Base-by-base conservation (phyloP, 1,284 basidiomycete genomes). In the Melampsora abietis-canadensis region DNA sequence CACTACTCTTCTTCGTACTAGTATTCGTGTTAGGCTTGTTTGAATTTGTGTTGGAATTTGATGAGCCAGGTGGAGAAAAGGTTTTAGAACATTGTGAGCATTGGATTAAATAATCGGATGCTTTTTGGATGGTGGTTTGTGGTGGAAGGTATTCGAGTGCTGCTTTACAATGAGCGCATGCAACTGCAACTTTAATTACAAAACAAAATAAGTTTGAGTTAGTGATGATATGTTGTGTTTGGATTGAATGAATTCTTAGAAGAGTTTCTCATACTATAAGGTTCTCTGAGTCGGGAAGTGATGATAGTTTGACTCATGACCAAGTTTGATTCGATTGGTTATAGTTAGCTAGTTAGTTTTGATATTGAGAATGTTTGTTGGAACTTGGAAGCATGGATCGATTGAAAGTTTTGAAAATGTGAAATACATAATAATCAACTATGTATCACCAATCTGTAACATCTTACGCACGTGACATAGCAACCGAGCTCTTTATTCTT, bases 101-200 rank as follows among this genome's bases (percentile, higher is more conserved):
- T 61, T 66, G 59, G 21, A 76, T 68, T 24, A 60, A 40, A 47
- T 69, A 68, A 64, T 54, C 31, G 21, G 46, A 44, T 6, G 59
- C 21, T 21, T 44, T n/a, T 7, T 34, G 30, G 2, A n/a, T 30
- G 14, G 46, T 21, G 14, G 59, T 63, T 15, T 30, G 40, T 1
- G 69, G 62, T n/a, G 66, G 61, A 10, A 72, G 54, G 34, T 69
- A 76, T 64, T 76, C 69, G 8, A 76, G 67, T 34, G 60, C 17
- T 24, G 72, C 40, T 61, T 75, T 66, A 44, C 72, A 75, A 62
- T 75, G 72, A 51, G 65, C 57, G n/a, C 72, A 75, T 27, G 65
- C 61, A 21, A 67, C 61, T 15, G 72, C 24, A 14, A 75, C 72
- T 75, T 14, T 44, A 46, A 30, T 46, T n/a, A 63, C 5, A 31